A percentile compares a stretch with the other conserved stretches of the same genome.
phyloP scores from a whole-genome alignment of 257 asterid species.

The Lycium barbarum region DNA sequence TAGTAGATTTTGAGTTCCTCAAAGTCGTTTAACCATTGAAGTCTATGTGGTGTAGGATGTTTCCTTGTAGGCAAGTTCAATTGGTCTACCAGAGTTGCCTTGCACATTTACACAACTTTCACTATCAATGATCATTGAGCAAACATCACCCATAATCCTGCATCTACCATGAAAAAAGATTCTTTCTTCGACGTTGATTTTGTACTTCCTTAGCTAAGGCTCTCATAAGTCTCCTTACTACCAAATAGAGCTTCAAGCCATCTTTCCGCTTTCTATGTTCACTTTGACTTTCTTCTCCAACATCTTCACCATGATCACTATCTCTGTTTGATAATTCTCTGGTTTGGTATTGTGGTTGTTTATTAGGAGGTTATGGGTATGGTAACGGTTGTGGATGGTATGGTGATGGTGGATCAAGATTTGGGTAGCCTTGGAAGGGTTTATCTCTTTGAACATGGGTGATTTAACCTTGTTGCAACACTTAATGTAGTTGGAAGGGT shows the following conservation, averaged over 20 bases:
- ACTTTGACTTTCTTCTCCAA: background rate
- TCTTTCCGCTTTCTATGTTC: background rate
- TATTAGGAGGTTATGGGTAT: background rate
- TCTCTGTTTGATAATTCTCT: background rate
- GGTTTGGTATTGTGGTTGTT: background rate
- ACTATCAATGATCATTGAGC: too few species aligned
- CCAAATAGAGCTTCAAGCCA: background rate
- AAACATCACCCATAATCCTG: background rate
- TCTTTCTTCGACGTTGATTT: background rate
- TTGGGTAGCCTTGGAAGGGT: background rate
- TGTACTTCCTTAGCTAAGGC: background rate
- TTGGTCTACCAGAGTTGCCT: too few species aligned
- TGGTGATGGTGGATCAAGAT: too few species aligned
- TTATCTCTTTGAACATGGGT: background rate
- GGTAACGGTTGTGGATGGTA: too few species aligned
- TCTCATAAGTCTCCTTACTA: background rate
- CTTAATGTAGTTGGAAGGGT: background rate
- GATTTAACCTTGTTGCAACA: background rate
- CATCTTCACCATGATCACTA: background rate
- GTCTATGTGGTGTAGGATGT: background rate
- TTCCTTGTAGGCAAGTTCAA: background rate
- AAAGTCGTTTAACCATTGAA: background rate
- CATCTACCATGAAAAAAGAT: background rate
- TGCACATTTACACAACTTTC: background rate
- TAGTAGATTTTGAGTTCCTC: background rate